Evolutionary conservation across 73 alveolate genomes (phyloP).

Genomic region (Breviolum minutum): DNA sequence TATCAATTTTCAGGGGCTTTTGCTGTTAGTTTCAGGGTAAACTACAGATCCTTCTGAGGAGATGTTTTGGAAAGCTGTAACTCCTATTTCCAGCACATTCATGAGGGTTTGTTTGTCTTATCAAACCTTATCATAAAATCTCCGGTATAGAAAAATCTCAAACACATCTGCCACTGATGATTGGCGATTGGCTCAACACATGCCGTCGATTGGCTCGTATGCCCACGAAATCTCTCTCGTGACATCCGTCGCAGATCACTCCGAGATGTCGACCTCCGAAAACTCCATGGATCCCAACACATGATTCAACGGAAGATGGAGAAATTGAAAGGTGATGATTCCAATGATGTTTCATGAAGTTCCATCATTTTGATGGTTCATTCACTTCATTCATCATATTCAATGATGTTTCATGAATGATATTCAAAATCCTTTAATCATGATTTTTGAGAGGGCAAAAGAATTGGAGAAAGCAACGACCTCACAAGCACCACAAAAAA

Average conservation of each 20-base stretch:
- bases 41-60: too few relatives aligned
- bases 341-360: neutral
- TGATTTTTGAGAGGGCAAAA: too few relatives aligned
- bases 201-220: neutral
- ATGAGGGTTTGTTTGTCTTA: neutral
- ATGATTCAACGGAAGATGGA: too few relatives aligned
- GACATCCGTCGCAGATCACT: constrained; percentile 65
- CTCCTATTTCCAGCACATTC: neutral
- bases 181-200: neutral
- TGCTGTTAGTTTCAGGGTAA: too few relatives aligned
- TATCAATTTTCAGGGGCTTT: too few relatives aligned
- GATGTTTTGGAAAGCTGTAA: neutral
- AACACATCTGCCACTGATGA: neutral
- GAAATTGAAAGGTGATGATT: neutral
- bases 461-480: too few relatives aligned
- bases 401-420: neutral
- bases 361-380: neutral
- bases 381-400: neutral
- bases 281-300: neutral
- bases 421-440: too few relatives aligned
- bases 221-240: constrained; percentile 31
- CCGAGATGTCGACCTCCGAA: neutral
- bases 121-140: neutral
- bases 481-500: too few relatives aligned
- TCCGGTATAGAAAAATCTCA: neutral